Base-by-base conservation (phyloP, 257 asterid species). In the Solanum clarkiae region DNA sequence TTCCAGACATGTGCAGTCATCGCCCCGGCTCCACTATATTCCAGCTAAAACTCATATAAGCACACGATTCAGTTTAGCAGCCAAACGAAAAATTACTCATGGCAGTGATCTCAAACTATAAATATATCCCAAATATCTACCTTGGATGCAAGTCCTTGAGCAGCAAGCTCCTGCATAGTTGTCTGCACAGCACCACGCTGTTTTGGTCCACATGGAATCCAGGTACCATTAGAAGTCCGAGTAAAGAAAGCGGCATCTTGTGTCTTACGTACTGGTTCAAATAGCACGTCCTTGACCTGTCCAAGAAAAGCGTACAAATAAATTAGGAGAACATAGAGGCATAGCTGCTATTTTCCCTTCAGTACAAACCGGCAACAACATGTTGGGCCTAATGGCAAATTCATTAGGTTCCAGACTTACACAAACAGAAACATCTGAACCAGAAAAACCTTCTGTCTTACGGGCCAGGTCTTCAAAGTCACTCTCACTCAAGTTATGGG, bases 201-300 rank as follows among this genome's bases (percentile, higher is more conserved):
- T 91, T 92, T 97, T 44, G 99, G 98, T 69, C 98, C 99, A 85
- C 99, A 97, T 83, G 99, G 99, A 87, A 91, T 84, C 97, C 94
- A 95, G 53, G 84, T 84, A 22, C 89, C 98, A 86, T 90, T 84
- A 86, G 98, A 84, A 72, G 90, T 80, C 88, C 94, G 90, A 15
- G 87, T 57, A 84, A 97, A 97, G 90, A 87, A 91, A 97, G 92
- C 93, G 24, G 99, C 98, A 84, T 95, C 99, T 88, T 97, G 99
- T 1, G 99, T 97, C 88, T 97, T 97, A 20, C 99, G 97, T 56
- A 97, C 97, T 59, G 99, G 99, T 84, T 97, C 98, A 87, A 97
- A 95, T 59, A 97, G 90, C 51, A 97, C 99, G 84, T 97, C 98
- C 89, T 97, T 97, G 70, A 97, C 99, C 99, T 97, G 84, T 88